Evolutionary conservation across 1,284 basidiomycete species (phyloP), one percentile per base, ranked within the genome.

Genomic region (Tilletia indica): DNA sequence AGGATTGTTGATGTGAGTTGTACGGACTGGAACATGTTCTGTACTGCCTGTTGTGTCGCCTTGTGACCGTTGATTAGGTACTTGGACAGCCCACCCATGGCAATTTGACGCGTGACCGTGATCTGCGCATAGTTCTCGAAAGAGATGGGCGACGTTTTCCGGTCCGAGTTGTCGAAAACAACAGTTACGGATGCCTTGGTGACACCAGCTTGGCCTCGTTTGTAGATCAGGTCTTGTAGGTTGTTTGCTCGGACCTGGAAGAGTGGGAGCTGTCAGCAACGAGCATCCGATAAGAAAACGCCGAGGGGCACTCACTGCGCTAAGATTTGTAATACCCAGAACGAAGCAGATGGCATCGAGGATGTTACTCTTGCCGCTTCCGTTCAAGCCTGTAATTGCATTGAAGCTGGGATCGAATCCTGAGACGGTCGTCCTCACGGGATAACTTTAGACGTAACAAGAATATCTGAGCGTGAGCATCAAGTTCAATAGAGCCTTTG

Each of bases 1-100:
- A 64, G 97, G 97, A 85, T 98, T 99, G 87, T 99, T 99, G 88
- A 99, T 99, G 85, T 99, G 79, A 99, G 90, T 85, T 98, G 95
- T 0, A 99, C 94, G 49, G 93, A 92, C 85, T 99, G 97, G 83
- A 99, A 99, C 51, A 99, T 88, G 67, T 91, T 93, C 81, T 97
- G 96, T 1, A 99, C 90, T 0, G 88, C 88, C 74, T 93, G 90
- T 77, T 97, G 93, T 5, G 91, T 91, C 2, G 94, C 89, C 83
- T 96, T 97, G 87, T 98, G 97, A 0, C 97, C 97, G 81, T 98
- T 99, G 71, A 99, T 87, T 12, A 99, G 89, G 85, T 97, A 99
- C 81, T 99, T 99, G n/a, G 93, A 92, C 70, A 92, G 88, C 75
- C 95, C 97, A 0, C 95, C 95, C 68, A 99, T 82, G 95, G 94